phyloP scores from a whole-genome alignment of 208 protist genomes.

The Trypanosomatidae sp. region DNA sequence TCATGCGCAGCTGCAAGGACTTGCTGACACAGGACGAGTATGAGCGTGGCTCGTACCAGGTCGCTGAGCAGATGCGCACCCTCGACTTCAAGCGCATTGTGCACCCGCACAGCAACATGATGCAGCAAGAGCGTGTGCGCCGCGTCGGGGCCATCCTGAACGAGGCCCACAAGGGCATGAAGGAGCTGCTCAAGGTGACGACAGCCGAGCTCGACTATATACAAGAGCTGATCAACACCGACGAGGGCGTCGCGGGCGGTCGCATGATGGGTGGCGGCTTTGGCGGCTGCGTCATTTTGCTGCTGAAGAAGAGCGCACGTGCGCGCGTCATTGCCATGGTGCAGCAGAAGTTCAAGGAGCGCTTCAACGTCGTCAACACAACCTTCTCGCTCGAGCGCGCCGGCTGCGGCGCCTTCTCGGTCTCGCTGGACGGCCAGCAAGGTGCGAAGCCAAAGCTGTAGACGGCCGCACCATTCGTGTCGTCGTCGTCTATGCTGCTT shows the following conservation, averaged over 20 bases:
- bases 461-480: not conserved
- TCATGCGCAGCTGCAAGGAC: conserved; percentile 28
- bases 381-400: conserved; percentile 23
- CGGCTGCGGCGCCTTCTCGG: conserved; percentile 35
- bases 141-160: conserved; percentile 41
- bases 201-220: conserved; percentile 75
- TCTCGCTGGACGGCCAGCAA: conserved; percentile 13
- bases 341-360: conserved; percentile 31
- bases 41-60: conserved; percentile 46
- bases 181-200: conserved; percentile 58
- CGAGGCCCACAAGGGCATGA: conserved; percentile 49
- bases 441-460: conserved; percentile 1
- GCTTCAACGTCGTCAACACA: conserved; percentile 36
- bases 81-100: conserved; percentile 30
- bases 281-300: conserved; percentile 73
- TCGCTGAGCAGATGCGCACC: conserved; percentile 56
- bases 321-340: conserved; percentile 38
- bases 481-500: not conserved
- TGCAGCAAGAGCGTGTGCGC: conserved; percentile 27
- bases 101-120: conserved; percentile 6
- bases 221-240: conserved; percentile 34
- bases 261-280: conserved; percentile 88
- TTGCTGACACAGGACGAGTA: conserved; percentile 36
- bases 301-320: conserved; percentile 25
- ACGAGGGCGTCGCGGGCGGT: conserved; percentile 54